Percentiles rank a stretch among this genome's conserved stretches.
Evolutionary conservation across 2,329 filamentous ascomycete genomes (phyloP).

Genomic region (Camillea tinctor): DNA sequence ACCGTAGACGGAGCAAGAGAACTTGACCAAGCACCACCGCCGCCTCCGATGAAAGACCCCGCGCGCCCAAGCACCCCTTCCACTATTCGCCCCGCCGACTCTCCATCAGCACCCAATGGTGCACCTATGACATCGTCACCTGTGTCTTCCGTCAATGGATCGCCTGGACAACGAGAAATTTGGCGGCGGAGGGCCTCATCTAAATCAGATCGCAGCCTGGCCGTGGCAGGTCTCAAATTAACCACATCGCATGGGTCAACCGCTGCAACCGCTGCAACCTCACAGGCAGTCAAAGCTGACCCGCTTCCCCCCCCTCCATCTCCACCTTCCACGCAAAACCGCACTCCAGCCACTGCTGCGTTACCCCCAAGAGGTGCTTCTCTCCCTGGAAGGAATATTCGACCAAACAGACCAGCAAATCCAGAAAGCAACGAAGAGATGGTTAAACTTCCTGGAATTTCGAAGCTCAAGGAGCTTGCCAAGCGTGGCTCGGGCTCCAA

Average conservation of each 20-base stretch:
- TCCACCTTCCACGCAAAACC: slow-evolving; percentile 18
- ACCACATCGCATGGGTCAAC: slow-evolving; percentile 51
- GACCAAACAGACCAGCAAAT: slow-evolving; percentile 19
- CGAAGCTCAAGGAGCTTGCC: slow-evolving; percentile 23
- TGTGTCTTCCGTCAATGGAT: slow-evolving; percentile 22
- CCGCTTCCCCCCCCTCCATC: slow-evolving; percentile 23
- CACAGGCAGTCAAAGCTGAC: slow-evolving; percentile 16
- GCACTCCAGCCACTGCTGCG: slow-evolving; percentile 8
- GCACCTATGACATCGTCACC: slow-evolving; percentile 19
- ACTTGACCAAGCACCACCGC: slow-evolving; percentile 29
- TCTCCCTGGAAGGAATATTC: slow-evolving; percentile 27
- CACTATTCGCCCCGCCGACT: slow-evolving; percentile 12
- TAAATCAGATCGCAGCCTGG: slow-evolving; percentile 46
- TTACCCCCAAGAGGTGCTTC: slow-evolving; percentile 26
- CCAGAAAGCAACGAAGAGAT: slow-evolving; percentile 15
- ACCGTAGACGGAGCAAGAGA: slow-evolving; percentile 19
- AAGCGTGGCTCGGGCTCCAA: slow-evolving; percentile 1
- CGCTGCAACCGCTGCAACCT: slow-evolving; percentile 37
- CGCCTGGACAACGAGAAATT: slow-evolving; percentile 34
- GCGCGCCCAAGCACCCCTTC: slow-evolving; percentile 24
- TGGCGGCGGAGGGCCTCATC: slow-evolving; percentile 51
- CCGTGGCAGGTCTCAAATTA: slow-evolving; percentile 49
- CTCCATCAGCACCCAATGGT: slow-evolving; percentile 4
- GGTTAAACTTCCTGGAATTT: slow-evolving; percentile 11
- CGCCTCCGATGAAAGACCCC: slow-evolving; percentile 31